Evolutionary conservation across 306 rosid species (phyloP).

Genomic region (Senna siamea): DNA sequence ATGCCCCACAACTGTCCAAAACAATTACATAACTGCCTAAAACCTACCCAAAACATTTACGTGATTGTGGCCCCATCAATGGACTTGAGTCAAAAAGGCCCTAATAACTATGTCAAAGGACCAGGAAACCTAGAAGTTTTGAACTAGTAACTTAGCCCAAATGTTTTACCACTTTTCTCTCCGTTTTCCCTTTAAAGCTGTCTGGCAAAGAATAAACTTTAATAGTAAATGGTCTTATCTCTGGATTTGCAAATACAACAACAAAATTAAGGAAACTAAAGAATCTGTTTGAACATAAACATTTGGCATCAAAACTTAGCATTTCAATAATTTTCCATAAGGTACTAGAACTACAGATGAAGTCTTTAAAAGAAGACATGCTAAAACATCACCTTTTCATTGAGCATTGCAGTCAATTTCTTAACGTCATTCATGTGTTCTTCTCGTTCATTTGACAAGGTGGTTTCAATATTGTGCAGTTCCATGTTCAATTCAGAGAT

Average conservation of each 20-base stretch:
- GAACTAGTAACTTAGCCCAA: not conserved
- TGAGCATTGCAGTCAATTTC: conserved; percentile 77
- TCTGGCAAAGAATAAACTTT: not conserved
- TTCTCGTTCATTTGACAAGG: conserved; percentile 84
- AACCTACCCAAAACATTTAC: not conserved
- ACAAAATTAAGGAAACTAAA: not conserved
- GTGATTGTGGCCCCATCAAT: too few relatives aligned
- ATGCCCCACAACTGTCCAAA: not conserved
- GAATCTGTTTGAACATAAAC: not conserved
- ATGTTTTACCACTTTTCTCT: not conserved
- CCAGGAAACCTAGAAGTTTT: not conserved
- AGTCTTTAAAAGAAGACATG: conserved; percentile 10
- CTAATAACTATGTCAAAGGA: not conserved
- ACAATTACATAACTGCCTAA: not conserved
- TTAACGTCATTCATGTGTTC: conserved; percentile 85
- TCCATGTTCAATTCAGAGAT: conserved; percentile 96
- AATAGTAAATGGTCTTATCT: not conserved
- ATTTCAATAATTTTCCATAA: too few relatives aligned
- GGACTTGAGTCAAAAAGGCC: not conserved
- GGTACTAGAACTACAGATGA: conserved; percentile 17
- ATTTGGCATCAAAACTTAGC: not conserved
- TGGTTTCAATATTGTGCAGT: conserved; percentile 88
- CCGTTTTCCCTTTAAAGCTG: not conserved
- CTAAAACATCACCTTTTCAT: conserved; percentile 69
- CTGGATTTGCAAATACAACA: not conserved